Conservation (phyloP, 169 alveolate species). For the Cyclospora cayetanensis region DNA sequence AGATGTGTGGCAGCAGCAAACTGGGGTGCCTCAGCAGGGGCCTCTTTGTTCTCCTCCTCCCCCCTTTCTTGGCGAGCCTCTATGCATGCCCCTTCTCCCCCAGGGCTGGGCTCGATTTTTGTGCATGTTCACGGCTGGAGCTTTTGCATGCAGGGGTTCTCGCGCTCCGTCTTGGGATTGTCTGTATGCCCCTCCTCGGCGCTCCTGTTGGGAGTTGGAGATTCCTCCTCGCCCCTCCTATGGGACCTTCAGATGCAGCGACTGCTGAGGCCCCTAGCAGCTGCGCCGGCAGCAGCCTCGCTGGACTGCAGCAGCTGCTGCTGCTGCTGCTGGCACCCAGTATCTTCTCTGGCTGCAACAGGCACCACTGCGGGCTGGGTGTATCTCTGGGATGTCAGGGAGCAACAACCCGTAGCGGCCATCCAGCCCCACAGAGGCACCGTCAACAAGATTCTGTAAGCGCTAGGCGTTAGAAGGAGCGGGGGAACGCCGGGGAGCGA, state of each 20-base stretch:
- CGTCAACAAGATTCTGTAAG: conserved; percentile 69
- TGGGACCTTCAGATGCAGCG: conserved; percentile 77
- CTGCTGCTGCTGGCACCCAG: conserved; percentile 89
- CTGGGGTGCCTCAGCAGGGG: neutral
- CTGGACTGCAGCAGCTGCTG: conserved; percentile 82
- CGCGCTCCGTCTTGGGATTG: conserved; percentile 79
- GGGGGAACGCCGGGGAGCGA: no score
- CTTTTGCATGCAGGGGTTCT: conserved; percentile 66
- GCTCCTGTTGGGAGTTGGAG: conserved; percentile 82
- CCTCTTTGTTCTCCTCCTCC: no score
- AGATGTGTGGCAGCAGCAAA: no score
- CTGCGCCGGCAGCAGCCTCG: no score
- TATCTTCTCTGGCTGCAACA: conserved; percentile 84
- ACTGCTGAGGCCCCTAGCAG: conserved; percentile 73
- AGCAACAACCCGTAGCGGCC: conserved; percentile 83
- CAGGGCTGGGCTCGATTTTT: no score
- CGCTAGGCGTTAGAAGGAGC: no score
- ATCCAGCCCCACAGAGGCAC: conserved; percentile 88
- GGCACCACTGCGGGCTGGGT: conserved; percentile 86
- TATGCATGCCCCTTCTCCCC: no score
- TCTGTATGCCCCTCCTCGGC: conserved; percentile 81
- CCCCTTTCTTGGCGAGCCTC: neutral
- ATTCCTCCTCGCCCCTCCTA: conserved; percentile 82
- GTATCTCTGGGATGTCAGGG: conserved; percentile 88
- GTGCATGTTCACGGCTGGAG: neutral